phyloP scores from a whole-genome alignment of 164 flowering plant genomes.

The Pachysandra terminalis region DNA sequence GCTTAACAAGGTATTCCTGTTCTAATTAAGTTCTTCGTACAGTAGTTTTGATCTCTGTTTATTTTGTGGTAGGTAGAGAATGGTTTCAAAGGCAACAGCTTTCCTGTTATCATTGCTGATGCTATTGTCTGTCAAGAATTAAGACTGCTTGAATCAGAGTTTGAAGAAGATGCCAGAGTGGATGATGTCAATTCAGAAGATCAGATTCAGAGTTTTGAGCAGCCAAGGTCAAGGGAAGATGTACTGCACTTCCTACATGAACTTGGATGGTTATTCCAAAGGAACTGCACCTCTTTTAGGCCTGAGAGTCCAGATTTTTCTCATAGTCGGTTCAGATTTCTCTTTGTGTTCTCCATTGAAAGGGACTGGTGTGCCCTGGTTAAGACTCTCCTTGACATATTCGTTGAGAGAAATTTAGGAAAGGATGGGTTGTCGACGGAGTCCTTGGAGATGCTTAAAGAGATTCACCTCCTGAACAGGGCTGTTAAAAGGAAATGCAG shows the following conservation, averaged over 20 bases:
- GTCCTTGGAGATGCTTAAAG: conserved; percentile 46
- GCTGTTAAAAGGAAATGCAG: conserved; percentile 73
- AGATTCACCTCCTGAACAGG: conserved; percentile 61
- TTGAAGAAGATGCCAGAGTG: conserved; percentile 33
- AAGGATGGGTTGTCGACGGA: conserved; percentile 34
- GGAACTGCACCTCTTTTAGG: conserved; percentile 27
- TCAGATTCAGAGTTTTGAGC: conserved; percentile 24
- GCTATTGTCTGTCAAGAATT: conserved; percentile 64
- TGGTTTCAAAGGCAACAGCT: conserved; percentile 75
- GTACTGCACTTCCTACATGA: conserved; percentile 78
- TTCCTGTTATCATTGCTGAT: conserved; percentile 85
- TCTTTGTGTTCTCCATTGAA: conserved; percentile 69
- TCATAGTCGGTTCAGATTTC: conserved; percentile 53
- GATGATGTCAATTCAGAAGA: conserved; percentile 34
- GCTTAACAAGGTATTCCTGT: not conserved
- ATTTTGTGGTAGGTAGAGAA: conserved; percentile 66
- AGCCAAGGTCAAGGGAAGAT: conserved; percentile 57
- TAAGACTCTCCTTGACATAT: conserved; percentile 56
- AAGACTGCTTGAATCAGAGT: conserved; percentile 65
- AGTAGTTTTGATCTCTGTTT: not conserved
- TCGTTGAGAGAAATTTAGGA: conserved; percentile 38
- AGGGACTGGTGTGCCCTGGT: conserved; percentile 66
- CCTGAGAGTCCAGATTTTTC: conserved; percentile 37
- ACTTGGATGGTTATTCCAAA: conserved; percentile 92
- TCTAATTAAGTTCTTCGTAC: not conserved